Conservation (phyloP, 1,284 basidiomycete species). For the Moesziomyces globuligerus region DNA sequence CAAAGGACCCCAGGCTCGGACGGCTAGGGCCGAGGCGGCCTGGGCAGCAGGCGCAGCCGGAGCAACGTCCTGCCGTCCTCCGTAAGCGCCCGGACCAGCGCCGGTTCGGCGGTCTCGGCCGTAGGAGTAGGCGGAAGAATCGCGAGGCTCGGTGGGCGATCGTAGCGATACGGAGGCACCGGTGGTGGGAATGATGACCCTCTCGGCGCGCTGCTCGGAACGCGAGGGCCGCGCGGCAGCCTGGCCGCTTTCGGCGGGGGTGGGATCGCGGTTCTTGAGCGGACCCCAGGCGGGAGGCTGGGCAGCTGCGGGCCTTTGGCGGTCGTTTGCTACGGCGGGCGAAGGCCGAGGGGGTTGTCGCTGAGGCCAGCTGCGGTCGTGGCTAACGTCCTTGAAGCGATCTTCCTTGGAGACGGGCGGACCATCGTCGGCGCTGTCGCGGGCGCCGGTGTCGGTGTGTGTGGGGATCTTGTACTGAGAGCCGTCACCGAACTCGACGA, state of each 20-base stretch:
- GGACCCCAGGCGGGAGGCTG: constrained; percentile 30
- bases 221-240: constrained; percentile 21
- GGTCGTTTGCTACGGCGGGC: constrained; percentile 10
- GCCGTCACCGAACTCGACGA: constrained; percentile 66
- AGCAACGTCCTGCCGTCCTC: constrained; percentile 23
- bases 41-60: constrained; percentile 14
- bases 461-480: constrained; percentile 63
- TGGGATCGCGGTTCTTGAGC: constrained; percentile 26
- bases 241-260: constrained; percentile 15
- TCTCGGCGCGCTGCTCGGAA: constrained; percentile 40
- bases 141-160: constrained; percentile 41
- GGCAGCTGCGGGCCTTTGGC: constrained; percentile 12
- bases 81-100: constrained; percentile 15
- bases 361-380: constrained; percentile 61
- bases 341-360: constrained; percentile 11
- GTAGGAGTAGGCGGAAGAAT: constrained; percentile 18
- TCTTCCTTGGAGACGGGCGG: constrained; percentile 60
- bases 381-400: constrained; percentile 60
- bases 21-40: constrained; percentile 25
- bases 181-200: constrained; percentile 44
- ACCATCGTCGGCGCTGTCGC: constrained; percentile 12
- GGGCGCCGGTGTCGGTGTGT: constrained; percentile 28
- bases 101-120: constrained; percentile 36
- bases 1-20: constrained; percentile 60
- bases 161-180: constrained; percentile 48